A percentile compares a stretch with the other conserved stretches of the same genome.
phyloP scores from a whole-genome alignment of 176 grass and related monocot species.

The Urochloa ruziziensis region DNA sequence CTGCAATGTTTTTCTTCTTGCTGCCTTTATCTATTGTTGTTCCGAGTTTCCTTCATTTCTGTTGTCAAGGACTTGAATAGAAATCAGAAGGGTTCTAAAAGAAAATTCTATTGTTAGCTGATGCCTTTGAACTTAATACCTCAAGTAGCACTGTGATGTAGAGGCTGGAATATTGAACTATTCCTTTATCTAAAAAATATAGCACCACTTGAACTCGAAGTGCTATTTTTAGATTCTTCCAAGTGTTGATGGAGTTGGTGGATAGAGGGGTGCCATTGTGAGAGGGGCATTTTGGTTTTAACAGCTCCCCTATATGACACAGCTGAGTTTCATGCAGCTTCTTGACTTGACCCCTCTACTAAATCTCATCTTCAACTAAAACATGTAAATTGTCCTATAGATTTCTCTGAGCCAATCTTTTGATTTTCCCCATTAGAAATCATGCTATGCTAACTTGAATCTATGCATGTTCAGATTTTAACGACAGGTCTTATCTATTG shows the following conservation, averaged over 20 bases:
- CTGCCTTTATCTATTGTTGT: background rate
- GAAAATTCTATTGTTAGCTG: background rate
- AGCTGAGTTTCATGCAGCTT: background rate
- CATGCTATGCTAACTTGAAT: slow-evolving; percentile 19
- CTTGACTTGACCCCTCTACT: background rate
- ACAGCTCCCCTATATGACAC: background rate
- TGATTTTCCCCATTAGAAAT: background rate
- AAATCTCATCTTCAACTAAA: background rate
- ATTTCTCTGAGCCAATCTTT: background rate
- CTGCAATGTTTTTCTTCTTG: background rate
- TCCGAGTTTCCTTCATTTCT: background rate
- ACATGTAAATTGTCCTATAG: background rate
- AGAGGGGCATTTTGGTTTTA: background rate
- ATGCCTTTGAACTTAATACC: background rate
- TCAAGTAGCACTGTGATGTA: background rate
- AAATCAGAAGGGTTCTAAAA: background rate
- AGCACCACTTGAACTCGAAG: background rate
- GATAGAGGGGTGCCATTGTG: background rate
- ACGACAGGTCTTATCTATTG: background rate
- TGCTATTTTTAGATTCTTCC: slow-evolving; percentile 1
- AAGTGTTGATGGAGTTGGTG: slow-evolving; percentile 1
- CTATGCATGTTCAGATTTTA: background rate
- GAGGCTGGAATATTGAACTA: too few species aligned
- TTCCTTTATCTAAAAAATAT: too few species aligned
- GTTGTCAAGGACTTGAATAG: background rate